Base-by-base conservation (phyloP, 2,329 filamentous ascomycete species). In the Trichophyton verrucosum region DNA sequence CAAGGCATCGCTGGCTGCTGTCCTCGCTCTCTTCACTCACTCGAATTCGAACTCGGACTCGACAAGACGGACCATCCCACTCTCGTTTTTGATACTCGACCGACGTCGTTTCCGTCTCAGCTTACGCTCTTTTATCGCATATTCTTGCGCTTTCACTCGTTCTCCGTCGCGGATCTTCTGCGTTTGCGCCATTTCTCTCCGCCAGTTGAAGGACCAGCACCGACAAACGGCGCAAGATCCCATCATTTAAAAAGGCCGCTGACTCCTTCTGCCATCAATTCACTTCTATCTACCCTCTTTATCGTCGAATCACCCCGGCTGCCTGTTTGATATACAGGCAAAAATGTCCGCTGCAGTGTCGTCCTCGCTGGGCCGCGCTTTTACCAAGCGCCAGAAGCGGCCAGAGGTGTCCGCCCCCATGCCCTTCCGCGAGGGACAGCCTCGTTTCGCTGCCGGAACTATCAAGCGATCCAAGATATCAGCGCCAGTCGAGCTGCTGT, bases 401-500 rank as follows among this genome's bases (percentile, higher is more conserved):
- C 73, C 73, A n/a, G 75, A 78, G 59, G 73, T 77, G 20, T 76
- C 75, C 3, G 70, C 72, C 0, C 72, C 74, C 40, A 74, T 76
- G 71, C 74, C 76, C 3, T 73, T 73, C 61, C 73, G 75, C 49
- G 75, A 77, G 63, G 71, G 72, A n/a, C 76, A 76, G 63, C 68
- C 73, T 61, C 75, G 74, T 66, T 77, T 76, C 61, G 70, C 73
- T 36, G 69, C 76, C 7, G 76, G 74, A 33, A 75, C 73, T 17
- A 78, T 79, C 66, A 75, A 77, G 62, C 74, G 77, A 57, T 74
- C 69, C 63, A 74, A 76, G 64, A 99, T 99, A 71, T 99, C 94
- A 1, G 84, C 81, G 2, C 94, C 94, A 0, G 81, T 96, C 59
- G 86, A 91, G 74, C 81, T 99, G 64, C 80, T 96, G 57, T 95